Evolutionary conservation across 345 rosid species (phyloP), one percentile per base, ranked within the genome.

Genomic region (Orychophragmus violaceus): DNA sequence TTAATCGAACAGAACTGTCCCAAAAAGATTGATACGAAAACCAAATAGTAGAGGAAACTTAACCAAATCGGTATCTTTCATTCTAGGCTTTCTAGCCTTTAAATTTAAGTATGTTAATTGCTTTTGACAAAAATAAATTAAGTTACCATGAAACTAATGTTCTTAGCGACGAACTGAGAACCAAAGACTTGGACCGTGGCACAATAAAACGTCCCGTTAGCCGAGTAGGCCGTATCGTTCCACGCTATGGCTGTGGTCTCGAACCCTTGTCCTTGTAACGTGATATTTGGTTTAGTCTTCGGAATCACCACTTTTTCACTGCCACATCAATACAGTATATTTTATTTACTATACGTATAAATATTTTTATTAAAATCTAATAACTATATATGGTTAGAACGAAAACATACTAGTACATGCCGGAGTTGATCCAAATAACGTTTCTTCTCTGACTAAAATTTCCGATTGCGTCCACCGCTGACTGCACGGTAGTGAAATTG

Each of bases 181-280:
- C 95, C 71, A 64, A 93, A 93, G 32, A 93, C 88, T 69, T 93
- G 97, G 11, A 89, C 91, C 2, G 98, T 73, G 32, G 87, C 96
- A 22, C 96, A 83, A 5, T 70, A 87, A 62, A 87, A 89, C 2
- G 96, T 93, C 18, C 96, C 97, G 10, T 70, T 58, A 3, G 98
- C 78, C 18, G 97, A 86, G 35, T 67, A 80, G 13, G 97, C 97
- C 3, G 96, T 89, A 66, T 86, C 90, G 19, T 87, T 87, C 98
- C 98, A 93, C 17, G 77, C 90, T 54, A 89, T 85, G 12, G 97
- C 93, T 33, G 98, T 89, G 8, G 83, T 77, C 39, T 82, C 76
- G 48, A 80, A 88, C 49, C 96, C 94, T 81, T 87, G 97, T 58
- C 98, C 98, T 80, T 87, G 96, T 33, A 93, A 84, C 50, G 96